These are phyloP conservation scores for Thelonectria rubi DNA, from an alignment of 2,329 filamentous ascomycete genomes.

Conservation along the genomic window DNA sequence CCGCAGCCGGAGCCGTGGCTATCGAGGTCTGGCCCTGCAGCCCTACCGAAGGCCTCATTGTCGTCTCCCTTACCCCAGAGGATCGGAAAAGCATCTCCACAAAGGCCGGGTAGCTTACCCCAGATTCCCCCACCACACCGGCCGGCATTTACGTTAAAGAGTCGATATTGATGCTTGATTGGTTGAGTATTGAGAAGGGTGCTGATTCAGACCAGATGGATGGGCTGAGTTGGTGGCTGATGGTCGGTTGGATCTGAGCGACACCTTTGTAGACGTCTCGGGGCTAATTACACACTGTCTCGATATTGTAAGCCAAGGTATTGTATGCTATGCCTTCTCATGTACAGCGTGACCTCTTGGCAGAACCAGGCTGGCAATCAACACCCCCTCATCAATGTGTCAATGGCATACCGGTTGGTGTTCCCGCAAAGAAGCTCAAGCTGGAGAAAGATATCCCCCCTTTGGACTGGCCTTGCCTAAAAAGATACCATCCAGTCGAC, in stretches of 20 bases:
- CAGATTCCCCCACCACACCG: slow-evolving; percentile 17
- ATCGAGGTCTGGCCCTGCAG: background rate
- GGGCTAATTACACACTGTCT: no score
- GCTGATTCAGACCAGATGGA: background rate
- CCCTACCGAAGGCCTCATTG: background rate
- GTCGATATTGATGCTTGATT: background rate
- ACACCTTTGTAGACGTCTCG: no score
- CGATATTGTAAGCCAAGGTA: no score
- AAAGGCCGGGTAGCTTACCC: slow-evolving; percentile 20
- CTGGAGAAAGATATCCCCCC: background rate
- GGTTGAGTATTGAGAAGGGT: background rate
- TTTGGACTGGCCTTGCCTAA: no score
- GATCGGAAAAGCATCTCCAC: slow-evolving; percentile 29
- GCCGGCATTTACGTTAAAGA: background rate
- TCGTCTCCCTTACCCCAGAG: slow-evolving; percentile 9
- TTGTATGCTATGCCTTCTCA: no score
- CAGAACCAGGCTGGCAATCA: background rate
- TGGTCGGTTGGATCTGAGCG: no score
- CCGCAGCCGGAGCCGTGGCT: background rate
- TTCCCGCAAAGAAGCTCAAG: background rate
- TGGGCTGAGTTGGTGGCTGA: background rate
- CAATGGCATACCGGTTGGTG: background rate
- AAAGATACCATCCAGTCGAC: no score
- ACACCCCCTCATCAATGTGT: background rate
- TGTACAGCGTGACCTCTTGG: background rate